Percentiles rank a stretch among this genome's conserved stretches.
Conservation (phyloP, 192 early-diverging fungal species). For the Backusella macrospora region DNA sequence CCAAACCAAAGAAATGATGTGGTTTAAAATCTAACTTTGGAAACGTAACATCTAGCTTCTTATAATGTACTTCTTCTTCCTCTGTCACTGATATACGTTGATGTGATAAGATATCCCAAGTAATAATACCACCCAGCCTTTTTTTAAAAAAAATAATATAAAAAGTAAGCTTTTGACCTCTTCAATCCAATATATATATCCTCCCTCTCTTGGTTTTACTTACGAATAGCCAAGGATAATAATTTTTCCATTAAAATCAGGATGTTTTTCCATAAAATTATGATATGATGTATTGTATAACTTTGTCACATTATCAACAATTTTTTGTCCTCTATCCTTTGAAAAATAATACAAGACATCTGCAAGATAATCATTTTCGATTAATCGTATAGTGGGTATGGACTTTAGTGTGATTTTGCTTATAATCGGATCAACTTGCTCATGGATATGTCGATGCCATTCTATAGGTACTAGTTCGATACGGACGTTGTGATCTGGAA, state of each 20-base stretch:
- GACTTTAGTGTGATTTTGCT: constrained; percentile 45
- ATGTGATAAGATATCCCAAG: constrained; percentile 66
- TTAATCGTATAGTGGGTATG: constrained; percentile 43
- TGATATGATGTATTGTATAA: constrained; percentile 51
- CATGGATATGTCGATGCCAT: constrained; percentile 44
- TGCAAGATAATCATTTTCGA: constrained; percentile 47
- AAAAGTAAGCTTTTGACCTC: too few species aligned
- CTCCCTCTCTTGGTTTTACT: background rate
- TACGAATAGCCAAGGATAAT: constrained; percentile 65
- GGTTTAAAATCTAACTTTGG: constrained; percentile 53
- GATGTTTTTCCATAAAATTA: constrained; percentile 55
- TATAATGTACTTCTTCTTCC: constrained; percentile 30
- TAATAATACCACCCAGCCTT: constrained; percentile 66
- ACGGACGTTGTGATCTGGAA: constrained; percentile 40
- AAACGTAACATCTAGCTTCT: constrained; percentile 32
- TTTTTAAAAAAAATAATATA: too few species aligned
- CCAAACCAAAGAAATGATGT: constrained; percentile 50
- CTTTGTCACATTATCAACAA: constrained; percentile 37
- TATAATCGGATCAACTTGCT: constrained; percentile 35
- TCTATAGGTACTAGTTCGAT: constrained; percentile 46
- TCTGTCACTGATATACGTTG: constrained; percentile 30
- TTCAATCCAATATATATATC: background rate
- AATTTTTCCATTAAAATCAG: constrained; percentile 63
- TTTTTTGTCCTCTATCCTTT: constrained; percentile 40
- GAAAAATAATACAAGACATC: constrained; percentile 44